These are phyloP conservation scores for Suillus paluster DNA, from an alignment of 768 basidiomycete genomes.

Conservation along the genomic window DNA sequence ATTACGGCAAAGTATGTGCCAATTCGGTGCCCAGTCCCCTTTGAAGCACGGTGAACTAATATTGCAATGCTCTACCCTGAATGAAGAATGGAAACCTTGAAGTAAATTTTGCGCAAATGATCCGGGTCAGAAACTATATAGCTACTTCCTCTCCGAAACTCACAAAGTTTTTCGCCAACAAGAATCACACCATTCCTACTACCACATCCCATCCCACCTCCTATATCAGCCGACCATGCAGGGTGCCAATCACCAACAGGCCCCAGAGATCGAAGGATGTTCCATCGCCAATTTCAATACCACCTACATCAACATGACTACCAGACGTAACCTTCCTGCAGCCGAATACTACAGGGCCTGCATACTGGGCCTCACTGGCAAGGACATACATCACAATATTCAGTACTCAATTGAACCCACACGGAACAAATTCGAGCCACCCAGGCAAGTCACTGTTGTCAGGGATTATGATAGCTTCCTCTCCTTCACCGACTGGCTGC, in stretches of 20 bases:
- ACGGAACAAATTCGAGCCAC: background rate
- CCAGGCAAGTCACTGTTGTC: background rate
- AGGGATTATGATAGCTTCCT: constrained; percentile 8
- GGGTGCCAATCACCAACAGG: background rate
- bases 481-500: background rate
- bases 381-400: background rate
- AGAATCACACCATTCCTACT: background rate
- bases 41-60: background rate
- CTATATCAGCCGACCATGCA: background rate
- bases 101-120: background rate
- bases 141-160: background rate
- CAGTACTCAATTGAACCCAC: constrained; percentile 5
- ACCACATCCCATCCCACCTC: background rate
- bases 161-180: background rate
- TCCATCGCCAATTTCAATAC: background rate
- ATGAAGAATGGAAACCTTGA: background rate
- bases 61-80: background rate
- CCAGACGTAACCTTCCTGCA: background rate
- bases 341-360: background rate
- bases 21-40: background rate
- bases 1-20: background rate
- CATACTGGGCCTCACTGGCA: background rate
- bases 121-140: background rate
- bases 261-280: background rate
- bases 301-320: background rate